Percentiles rank a stretch among this genome's conserved stretches.
Evolutionary conservation across 345 rosid species (phyloP).

Genomic region (Eucalyptus fibrosa): DNA sequence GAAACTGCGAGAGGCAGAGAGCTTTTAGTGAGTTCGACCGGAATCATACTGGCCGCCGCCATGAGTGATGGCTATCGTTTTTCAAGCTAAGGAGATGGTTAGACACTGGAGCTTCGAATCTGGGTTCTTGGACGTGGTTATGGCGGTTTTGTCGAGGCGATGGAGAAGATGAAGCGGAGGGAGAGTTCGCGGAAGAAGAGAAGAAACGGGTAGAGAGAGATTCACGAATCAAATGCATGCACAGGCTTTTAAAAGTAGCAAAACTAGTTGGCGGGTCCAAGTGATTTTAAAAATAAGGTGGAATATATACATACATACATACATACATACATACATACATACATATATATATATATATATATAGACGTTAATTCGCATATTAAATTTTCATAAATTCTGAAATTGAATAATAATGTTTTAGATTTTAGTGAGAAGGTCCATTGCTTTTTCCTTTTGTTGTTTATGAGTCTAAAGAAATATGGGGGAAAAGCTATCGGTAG

Average conservation of each 20-base stretch:
- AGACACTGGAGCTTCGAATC: background rate
- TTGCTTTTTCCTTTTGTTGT: background rate
- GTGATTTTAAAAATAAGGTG: background rate
- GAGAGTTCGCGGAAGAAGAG: conserved; percentile 1
- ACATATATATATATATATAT: too few relatives aligned
- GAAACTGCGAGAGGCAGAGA: background rate
- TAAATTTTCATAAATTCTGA: background rate
- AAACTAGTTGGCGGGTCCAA: background rate
- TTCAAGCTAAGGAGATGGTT: background rate
- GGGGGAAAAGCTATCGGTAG: background rate
- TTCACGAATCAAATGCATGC: background rate
- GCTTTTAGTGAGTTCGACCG: background rate
- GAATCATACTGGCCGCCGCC: background rate
- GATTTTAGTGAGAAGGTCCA: background rate
- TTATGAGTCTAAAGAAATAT: background rate
- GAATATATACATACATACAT: background rate
- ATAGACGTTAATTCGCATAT: background rate
- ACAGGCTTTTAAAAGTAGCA: background rate
- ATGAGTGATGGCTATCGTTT: background rate
- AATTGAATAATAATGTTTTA: background rate
- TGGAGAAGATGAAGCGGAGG: conserved; percentile 2
- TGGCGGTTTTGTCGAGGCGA: background rate
- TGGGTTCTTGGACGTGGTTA: background rate
- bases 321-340: too few relatives aligned
- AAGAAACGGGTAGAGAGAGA: background rate